A percentile compares a stretch with the other conserved stretches of the same genome.
Conservation (phyloP, 2,329 filamentous ascomycete genomes). For the Amauroascus verrucosus region DNA sequence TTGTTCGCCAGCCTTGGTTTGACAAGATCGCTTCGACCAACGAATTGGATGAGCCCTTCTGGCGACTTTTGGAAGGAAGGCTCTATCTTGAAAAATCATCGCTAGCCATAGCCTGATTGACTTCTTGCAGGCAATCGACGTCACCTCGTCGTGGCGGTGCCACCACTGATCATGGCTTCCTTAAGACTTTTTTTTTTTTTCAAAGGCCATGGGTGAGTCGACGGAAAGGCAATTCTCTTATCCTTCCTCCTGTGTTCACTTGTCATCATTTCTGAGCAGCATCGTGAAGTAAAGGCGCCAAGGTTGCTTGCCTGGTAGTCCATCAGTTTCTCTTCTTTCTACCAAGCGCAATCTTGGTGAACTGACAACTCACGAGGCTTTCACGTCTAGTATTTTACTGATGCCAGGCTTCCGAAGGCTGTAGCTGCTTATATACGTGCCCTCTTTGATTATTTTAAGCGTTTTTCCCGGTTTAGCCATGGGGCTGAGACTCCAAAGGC, state of each 20-base stretch:
- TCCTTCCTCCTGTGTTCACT: too few relatives aligned
- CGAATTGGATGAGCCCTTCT: constrained; percentile 12
- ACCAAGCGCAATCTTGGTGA: constrained; percentile 9
- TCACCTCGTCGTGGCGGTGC: constrained; percentile 4
- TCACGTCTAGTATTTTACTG: constrained; percentile 12
- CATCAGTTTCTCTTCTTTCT: constrained; percentile 15
- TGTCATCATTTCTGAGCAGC: constrained; percentile 9
- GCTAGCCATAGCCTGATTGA: constrained; percentile 8
- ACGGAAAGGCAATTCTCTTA: constrained; percentile 10
- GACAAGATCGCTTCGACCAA: constrained; percentile 13
- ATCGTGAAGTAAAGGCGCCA: constrained; percentile 8
- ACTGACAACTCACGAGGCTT: constrained; percentile 13
- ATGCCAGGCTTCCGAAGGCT: constrained; percentile 8
- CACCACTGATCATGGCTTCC: constrained; percentile 7
- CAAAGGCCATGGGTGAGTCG: constrained; percentile 5
- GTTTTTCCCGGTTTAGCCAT: not conserved
- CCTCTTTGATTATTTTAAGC: constrained; percentile 13
- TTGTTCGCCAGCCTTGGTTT: too few relatives aligned
- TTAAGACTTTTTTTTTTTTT: constrained; percentile 12
- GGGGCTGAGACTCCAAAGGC: not conserved
- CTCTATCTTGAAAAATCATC: not conserved
- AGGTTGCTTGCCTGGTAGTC: constrained; percentile 13
- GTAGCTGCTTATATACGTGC: constrained; percentile 7
- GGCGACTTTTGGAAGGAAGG: constrained; percentile 8
- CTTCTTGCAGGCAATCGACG: constrained; percentile 8